Percentiles rank a stretch among this genome's conserved stretches.
These are phyloP conservation scores for Fusarium nelsonii DNA, from an alignment of 2,329 filamentous ascomycete species.

Conservation along the genomic window DNA sequence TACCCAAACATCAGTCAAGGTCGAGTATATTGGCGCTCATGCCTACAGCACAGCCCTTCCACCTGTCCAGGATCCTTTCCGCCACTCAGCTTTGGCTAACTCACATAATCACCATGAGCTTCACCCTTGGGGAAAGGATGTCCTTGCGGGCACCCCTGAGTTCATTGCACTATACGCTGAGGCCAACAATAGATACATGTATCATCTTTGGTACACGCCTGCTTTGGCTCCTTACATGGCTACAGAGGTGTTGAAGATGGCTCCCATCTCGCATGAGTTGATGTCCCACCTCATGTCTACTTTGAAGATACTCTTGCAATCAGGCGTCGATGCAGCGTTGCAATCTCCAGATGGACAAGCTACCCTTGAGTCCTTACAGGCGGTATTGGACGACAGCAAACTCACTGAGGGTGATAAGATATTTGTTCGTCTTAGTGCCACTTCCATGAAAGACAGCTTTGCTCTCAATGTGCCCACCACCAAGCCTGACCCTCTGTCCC, in stretches of 20 bases:
- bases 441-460: conserved; percentile 1
- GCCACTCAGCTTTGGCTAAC: not conserved
- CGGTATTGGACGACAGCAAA: not conserved
- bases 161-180: not conserved
- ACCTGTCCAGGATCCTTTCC: not conserved
- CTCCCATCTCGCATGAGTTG: not conserved
- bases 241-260: not conserved
- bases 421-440: not conserved
- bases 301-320: not conserved
- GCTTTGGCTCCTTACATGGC: conserved; percentile 1
- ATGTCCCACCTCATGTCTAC: not conserved
- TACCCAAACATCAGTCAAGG: not conserved
- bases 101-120: not conserved
- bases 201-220: conserved; percentile 2
- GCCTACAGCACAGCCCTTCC: not conserved
- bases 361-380: not conserved
- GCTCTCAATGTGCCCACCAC: not conserved
- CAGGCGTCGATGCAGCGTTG: not conserved
- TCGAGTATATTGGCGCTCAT: not conserved
- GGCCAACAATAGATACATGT: conserved; percentile 2
- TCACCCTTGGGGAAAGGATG: not conserved
- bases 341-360: not conserved
- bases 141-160: not conserved
- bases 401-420: not conserved
- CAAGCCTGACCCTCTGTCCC: not conserved